Conservation (phyloP, 805 yeast genomes). For the Starmera dryadoides region DNA sequence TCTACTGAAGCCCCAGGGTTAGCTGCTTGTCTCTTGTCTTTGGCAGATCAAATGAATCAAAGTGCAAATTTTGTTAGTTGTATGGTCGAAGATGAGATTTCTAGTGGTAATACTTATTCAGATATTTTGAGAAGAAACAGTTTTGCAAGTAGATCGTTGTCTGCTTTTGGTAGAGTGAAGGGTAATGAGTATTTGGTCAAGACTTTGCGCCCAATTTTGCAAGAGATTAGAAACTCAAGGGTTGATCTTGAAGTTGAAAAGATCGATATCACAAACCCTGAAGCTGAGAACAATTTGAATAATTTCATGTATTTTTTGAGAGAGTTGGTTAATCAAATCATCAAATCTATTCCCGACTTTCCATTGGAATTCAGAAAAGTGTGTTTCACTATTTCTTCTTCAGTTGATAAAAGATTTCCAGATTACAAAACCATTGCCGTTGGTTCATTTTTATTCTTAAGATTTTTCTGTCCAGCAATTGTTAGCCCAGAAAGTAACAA, state of each 20-base stretch:
- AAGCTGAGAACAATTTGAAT: constrained; percentile 31
- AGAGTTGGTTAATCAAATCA: constrained; percentile 52
- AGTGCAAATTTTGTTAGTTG: constrained; percentile 42
- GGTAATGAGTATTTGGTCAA: constrained; percentile 51
- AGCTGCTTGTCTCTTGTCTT: constrained; percentile 55
- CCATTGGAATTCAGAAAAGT: constrained; percentile 71
- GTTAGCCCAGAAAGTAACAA: constrained; percentile 68
- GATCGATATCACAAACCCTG: constrained; percentile 26
- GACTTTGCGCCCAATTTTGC: constrained; percentile 50
- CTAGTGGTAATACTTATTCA: constrained; percentile 49
- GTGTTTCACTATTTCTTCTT: constrained; percentile 54
- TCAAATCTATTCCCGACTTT: constrained; percentile 43
- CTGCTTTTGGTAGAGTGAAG: constrained; percentile 60
- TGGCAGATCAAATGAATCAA: constrained; percentile 39
- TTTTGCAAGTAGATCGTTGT: constrained; percentile 70
- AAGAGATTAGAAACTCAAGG: constrained; percentile 40
- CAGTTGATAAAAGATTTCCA: constrained; percentile 57
- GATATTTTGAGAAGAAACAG: constrained; percentile 78
- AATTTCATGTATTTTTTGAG: constrained; percentile 50
- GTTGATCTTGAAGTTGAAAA: constrained; percentile 64
- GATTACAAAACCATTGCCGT: constrained; percentile 64
- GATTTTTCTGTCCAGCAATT: constrained; percentile 83
- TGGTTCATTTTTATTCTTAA: constrained; percentile 79
- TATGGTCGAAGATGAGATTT: constrained; percentile 56
- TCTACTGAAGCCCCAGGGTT: constrained; percentile 62